phyloP scores from a whole-genome alignment of 2,329 filamentous ascomycete genomes.

The Rutstroemia sp. region DNA sequence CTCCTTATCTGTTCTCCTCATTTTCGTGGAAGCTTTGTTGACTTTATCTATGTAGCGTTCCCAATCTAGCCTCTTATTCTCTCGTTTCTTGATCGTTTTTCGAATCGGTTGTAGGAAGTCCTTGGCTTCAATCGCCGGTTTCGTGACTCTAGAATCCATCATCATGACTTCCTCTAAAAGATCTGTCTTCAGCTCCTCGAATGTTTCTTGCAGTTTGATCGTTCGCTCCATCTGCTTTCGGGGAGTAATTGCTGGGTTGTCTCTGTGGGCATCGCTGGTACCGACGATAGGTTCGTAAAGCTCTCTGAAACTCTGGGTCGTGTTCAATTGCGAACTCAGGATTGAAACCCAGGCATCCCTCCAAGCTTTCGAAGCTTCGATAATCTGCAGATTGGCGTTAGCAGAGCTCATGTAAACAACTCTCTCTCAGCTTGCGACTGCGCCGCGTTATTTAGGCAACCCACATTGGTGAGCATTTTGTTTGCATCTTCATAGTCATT shows the following conservation, averaged over 20 bases:
- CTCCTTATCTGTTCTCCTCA: slow-evolving; percentile 63
- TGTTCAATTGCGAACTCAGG: slow-evolving; percentile 58
- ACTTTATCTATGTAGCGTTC: slow-evolving; percentile 69
- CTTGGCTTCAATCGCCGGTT: slow-evolving; percentile 62
- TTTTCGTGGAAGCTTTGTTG: slow-evolving; percentile 62
- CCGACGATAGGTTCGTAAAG: slow-evolving; percentile 73
- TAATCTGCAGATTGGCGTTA: slow-evolving; percentile 45
- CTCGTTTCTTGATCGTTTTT: slow-evolving; percentile 78
- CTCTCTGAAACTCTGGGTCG: slow-evolving; percentile 60
- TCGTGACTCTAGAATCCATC: slow-evolving; percentile 64
- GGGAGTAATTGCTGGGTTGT: slow-evolving; percentile 53
- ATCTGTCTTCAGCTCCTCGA: slow-evolving; percentile 63
- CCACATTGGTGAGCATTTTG: slow-evolving; percentile 63
- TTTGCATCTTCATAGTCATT: slow-evolving; percentile 78
- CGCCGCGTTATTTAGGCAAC: slow-evolving; percentile 16
- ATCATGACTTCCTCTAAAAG: slow-evolving; percentile 62
- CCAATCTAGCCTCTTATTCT: slow-evolving; percentile 75
- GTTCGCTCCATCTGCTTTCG: slow-evolving; percentile 56
- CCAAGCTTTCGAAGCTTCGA: slow-evolving; percentile 69
- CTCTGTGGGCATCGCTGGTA: slow-evolving; percentile 49
- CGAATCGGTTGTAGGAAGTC: slow-evolving; percentile 63
- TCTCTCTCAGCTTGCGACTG: background rate
- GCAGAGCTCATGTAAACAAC: background rate
- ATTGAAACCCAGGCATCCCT: slow-evolving; percentile 72
- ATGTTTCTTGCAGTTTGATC: slow-evolving; percentile 56